Evolutionary conservation across 345 rosid genomes (phyloP), one percentile per base, ranked within the genome.

Genomic region (Streptanthus diversifolius): DNA sequence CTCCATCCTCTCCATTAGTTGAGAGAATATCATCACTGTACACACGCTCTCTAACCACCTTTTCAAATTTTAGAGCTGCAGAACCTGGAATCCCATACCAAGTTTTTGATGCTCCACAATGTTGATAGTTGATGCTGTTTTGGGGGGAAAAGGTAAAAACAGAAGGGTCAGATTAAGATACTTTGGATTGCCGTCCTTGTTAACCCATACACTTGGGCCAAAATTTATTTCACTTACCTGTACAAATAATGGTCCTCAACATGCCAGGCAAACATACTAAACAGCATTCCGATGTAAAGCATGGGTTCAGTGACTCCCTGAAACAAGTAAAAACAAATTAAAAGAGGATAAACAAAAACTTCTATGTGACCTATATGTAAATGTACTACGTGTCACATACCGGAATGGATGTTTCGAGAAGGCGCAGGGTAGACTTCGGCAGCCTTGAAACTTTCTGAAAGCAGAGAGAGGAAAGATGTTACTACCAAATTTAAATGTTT

Each of bases 251-350:
- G 99, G 79, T 92, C 99, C 80, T 95, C 99, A 66, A 95, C 99
- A 54, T 95, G 99, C 99, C 99, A 95, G 41, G 99, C 99, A 85
- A 95, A 95, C 85, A 92, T 80, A 69, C 99, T 95, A 82, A 95
- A 95, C 27, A 95, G 85, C 99, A 95, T 95, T 77, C 99, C 99
- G 19, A 95, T 89, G 85, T 95, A 95, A 81, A 95, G 97, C 99
- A 95, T 95, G n/a, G 99, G 99, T 52, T 95, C 99, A 32, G 99
- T 95, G 66, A 95, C 91, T 66, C 99, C 99, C 99, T 95, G 89
- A 70, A 87, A 83, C 56, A 79, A 71, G 74, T 40, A 63, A 62
- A 67, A 25, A 40, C 47, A 62, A 65, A 22, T 63, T 32, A 71
- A 27, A 47, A 52, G 13, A 24, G 0, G 11, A 22, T n/a, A 33